phyloP scores from a whole-genome alignment of 176 grass and related monocot genomes.

The Zea luxurians region DNA sequence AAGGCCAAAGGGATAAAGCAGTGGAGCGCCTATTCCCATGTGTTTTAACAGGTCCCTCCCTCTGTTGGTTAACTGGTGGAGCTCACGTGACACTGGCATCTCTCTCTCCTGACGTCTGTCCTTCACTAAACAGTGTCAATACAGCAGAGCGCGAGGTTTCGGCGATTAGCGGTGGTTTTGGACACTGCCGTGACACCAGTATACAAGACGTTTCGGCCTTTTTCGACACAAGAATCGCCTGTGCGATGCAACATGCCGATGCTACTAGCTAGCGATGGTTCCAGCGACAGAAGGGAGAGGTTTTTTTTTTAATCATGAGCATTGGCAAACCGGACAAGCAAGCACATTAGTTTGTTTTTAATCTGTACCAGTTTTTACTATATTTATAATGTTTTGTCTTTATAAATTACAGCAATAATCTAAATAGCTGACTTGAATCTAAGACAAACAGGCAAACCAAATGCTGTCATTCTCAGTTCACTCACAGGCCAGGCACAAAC shows the following conservation, averaged over 20 bases:
- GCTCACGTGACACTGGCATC: constrained; percentile 37
- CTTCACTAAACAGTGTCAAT: background rate
- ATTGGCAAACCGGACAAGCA: background rate
- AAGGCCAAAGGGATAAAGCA: constrained; percentile 13
- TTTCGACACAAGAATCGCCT: background rate
- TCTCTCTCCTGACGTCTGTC: background rate
- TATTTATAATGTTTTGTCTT: too few relatives aligned
- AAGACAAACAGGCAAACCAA: background rate
- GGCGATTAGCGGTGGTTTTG: background rate
- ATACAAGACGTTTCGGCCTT: constrained; percentile 26
- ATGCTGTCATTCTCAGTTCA: constrained; percentile 28
- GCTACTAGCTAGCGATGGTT: background rate
- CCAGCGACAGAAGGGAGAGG: background rate
- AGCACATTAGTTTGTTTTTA: background rate
- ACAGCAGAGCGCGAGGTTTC: background rate
- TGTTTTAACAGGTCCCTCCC: background rate
- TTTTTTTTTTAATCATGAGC: background rate
- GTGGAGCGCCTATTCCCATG: constrained; percentile 22
- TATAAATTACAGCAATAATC: too few relatives aligned
- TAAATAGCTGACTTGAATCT: too few relatives aligned
- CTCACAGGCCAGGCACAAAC: constrained; percentile 32
- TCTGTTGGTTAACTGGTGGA: constrained; percentile 13
- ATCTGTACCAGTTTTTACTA: too few relatives aligned
- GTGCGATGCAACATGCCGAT: too few relatives aligned
- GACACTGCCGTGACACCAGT: constrained; percentile 11